Percentiles rank a stretch among this genome's conserved stretches.
These are phyloP conservation scores for Fomitopsis betulina DNA, from an alignment of 1,284 basidiomycete species.

Conservation along the genomic window DNA sequence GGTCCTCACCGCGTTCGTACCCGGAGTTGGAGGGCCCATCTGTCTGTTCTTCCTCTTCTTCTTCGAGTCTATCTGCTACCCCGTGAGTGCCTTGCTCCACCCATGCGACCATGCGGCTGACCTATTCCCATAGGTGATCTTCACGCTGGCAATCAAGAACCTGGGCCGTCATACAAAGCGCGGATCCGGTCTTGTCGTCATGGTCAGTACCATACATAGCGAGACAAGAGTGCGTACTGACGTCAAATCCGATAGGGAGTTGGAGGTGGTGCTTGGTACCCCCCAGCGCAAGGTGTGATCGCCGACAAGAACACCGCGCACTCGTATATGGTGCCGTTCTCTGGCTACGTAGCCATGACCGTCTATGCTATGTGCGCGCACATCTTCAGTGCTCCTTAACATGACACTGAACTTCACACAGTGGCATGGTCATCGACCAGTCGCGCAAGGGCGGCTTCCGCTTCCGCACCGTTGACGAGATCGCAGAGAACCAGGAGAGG, in stretches of 20 bases:
- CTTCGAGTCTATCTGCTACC: slow-evolving; percentile 74
- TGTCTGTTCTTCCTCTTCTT: slow-evolving; percentile 71
- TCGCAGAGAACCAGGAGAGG: slow-evolving; percentile 18
- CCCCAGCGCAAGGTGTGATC: slow-evolving; percentile 64
- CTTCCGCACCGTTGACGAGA: slow-evolving; percentile 44
- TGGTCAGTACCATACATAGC: slow-evolving; percentile 30
- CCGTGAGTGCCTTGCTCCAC: slow-evolving; percentile 34
- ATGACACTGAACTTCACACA: slow-evolving; percentile 16
- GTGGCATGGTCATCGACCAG: slow-evolving; percentile 51
- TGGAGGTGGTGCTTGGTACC: slow-evolving; percentile 74
- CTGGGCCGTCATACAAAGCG: slow-evolving; percentile 67
- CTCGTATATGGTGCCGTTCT: slow-evolving; percentile 58
- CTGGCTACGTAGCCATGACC: slow-evolving; percentile 56
- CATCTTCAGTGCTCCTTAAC: slow-evolving; percentile 3
- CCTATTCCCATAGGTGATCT: slow-evolving; percentile 45
- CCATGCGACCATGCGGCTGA: background rate
- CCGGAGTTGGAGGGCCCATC: slow-evolving; percentile 53
- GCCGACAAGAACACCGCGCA: slow-evolving; percentile 49
- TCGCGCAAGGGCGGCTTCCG: slow-evolving; percentile 44
- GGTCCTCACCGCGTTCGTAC: slow-evolving; percentile 47
- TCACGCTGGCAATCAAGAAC: slow-evolving; percentile 68
- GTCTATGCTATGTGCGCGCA: slow-evolving; percentile 51
- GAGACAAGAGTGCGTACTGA: background rate
- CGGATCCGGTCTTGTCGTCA: slow-evolving; percentile 68
- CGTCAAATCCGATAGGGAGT: slow-evolving; percentile 41